Conservation (phyloP, 352 stramenopile genomes). For the Globisporangium orthogonon region DNA sequence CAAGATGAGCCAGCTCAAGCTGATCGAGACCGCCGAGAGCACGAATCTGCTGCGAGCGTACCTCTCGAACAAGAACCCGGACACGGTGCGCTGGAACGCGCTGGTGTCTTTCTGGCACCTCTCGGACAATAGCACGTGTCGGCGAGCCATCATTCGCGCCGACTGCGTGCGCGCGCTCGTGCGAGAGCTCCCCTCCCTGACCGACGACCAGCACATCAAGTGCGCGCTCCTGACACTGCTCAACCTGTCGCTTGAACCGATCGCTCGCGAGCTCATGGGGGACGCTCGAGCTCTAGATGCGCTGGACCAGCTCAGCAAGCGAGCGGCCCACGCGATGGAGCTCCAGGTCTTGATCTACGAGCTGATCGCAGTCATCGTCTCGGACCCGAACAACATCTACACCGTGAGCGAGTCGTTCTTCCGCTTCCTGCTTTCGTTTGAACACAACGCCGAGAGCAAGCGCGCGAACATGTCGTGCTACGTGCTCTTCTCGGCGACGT, state of each 20-base stretch:
- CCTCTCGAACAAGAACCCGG: constrained; percentile 15
- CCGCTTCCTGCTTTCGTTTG: constrained; percentile 45
- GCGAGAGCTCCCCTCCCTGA: constrained; percentile 26
- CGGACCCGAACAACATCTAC: constrained; percentile 34
- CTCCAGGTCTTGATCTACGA: constrained; percentile 31
- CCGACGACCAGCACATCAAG: constrained; percentile 27
- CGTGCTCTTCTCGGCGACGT: constrained; percentile 52
- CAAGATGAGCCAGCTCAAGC: constrained; percentile 53
- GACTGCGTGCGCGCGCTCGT: constrained; percentile 45
- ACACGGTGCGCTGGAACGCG: constrained; percentile 33
- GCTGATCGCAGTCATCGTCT: constrained; percentile 51
- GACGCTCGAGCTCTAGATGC: constrained; percentile 28
- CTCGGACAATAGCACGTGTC: constrained; percentile 40
- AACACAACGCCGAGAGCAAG: constrained; percentile 16
- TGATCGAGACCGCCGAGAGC: constrained; percentile 46
- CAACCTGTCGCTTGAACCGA: constrained; percentile 17
- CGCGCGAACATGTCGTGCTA: constrained; percentile 34
- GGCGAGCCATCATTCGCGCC: constrained; percentile 33
- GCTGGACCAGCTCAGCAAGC: constrained; percentile 24
- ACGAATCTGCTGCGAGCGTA: constrained; percentile 30
- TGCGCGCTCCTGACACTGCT: constrained; percentile 33
- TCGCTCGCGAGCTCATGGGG: constrained; percentile 33
- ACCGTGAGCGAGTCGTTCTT: constrained; percentile 39
- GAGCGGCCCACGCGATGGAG: constrained; percentile 3
- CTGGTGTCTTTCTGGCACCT: constrained; percentile 30